Evolutionary conservation across 2,329 filamentous ascomycete genomes (phyloP).

Genomic region (Fusarium tricinctum): DNA sequence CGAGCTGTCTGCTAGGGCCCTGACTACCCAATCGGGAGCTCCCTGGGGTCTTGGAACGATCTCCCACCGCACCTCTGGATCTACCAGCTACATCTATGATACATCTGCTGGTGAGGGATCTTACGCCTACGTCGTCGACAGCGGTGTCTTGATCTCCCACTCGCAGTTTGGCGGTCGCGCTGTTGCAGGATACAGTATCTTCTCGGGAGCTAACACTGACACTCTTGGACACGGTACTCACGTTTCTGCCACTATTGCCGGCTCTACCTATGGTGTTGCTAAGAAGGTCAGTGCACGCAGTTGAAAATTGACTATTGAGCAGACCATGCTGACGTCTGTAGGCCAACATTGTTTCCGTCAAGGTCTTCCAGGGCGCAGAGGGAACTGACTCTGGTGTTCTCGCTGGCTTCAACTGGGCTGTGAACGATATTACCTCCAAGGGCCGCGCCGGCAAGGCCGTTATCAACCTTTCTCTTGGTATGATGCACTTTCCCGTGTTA

Average conservation of each 20-base stretch:
- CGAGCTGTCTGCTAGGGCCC: constrained; percentile 40
- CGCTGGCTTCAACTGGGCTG: constrained; percentile 59
- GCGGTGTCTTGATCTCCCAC: constrained; percentile 69
- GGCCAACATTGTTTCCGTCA: constrained; percentile 53
- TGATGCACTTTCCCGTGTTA: background rate
- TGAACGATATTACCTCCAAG: constrained; percentile 53
- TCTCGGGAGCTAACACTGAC: constrained; percentile 52
- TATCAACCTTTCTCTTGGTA: constrained; percentile 61
- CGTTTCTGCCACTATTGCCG: constrained; percentile 57
- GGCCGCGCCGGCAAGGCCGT: constrained; percentile 51
- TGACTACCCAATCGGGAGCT: constrained; percentile 44
- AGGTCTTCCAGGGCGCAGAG: constrained; percentile 36
- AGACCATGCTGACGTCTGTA: background rate
- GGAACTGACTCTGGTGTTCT: constrained; percentile 54
- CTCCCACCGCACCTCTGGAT: constrained; percentile 47
- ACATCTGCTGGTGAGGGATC: constrained; percentile 63
- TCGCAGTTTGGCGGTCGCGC: constrained; percentile 64
- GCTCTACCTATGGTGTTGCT: constrained; percentile 59
- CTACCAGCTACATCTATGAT: constrained; percentile 63
- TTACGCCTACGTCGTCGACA: constrained; percentile 74
- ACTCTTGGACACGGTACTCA: constrained; percentile 61
- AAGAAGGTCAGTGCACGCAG: constrained; percentile 49
- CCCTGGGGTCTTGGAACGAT: constrained; percentile 48
- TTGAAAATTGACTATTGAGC: fast-evolving
- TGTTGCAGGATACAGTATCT: constrained; percentile 56